Conservation (phyloP, 108 stramenopile species). For the Nitzschia sp. region DNA sequence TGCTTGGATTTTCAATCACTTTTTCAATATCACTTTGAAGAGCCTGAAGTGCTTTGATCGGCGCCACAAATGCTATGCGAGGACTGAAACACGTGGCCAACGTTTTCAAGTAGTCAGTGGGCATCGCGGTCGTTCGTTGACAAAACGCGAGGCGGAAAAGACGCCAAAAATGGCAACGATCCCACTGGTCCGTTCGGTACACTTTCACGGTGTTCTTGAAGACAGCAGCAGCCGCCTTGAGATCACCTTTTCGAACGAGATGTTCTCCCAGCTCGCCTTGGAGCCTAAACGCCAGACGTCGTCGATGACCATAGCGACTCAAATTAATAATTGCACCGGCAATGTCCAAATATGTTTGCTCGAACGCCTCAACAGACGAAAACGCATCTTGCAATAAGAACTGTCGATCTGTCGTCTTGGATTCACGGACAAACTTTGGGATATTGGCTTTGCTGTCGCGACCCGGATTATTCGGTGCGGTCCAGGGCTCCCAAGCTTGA, state of each 20-base stretch:
- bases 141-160: conserved; percentile 81
- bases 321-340: conserved; percentile 50
- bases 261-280: conserved; percentile 72
- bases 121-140: conserved; percentile 59
- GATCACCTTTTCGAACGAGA: conserved; percentile 56
- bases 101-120: conserved; percentile 72
- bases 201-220: conserved; percentile 58
- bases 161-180: conserved; percentile 67
- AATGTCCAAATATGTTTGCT: conserved; percentile 59
- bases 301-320: conserved; percentile 49
- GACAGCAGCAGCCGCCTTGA: conserved; percentile 47
- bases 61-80: conserved; percentile 53
- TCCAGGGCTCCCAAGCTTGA: conserved; percentile 67
- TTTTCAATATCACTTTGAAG: conserved; percentile 68
- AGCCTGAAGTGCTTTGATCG: conserved; percentile 48
- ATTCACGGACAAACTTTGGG: not conserved
- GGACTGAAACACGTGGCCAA: conserved; percentile 73
- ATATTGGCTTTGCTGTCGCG: not conserved
- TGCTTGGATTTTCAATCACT: conserved; percentile 52
- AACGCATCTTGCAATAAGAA: conserved; percentile 27
- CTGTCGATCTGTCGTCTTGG: conserved; percentile 6
- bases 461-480: conserved; percentile 3
- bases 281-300: conserved; percentile 59
- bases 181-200: conserved; percentile 74
- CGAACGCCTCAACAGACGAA: conserved; percentile 38